Conservation (phyloP, 768 basidiomycete species). For the Cystofilobasidium ferigula region DNA sequence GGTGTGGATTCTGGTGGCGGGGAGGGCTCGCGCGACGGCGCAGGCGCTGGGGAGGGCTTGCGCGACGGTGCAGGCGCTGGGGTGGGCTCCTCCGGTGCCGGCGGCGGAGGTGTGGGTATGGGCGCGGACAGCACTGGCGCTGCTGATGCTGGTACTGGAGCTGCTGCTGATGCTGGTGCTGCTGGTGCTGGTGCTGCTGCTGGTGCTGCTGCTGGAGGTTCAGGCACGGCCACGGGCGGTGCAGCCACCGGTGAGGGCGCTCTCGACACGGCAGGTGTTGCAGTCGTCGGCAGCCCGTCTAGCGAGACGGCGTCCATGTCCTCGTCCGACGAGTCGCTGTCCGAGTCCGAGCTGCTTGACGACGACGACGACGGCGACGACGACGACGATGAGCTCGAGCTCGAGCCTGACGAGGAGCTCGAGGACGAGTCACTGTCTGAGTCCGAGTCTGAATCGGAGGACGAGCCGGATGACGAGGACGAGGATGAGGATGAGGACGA, state of each 20-base stretch:
- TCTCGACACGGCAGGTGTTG: background rate
- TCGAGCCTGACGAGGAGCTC: background rate
- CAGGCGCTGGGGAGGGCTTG: too few species aligned
- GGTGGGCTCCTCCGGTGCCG: too few species aligned
- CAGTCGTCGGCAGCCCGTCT: background rate
- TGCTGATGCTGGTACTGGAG: too few species aligned
- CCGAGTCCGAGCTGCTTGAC: slow-evolving; percentile 1
- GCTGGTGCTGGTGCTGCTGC: background rate
- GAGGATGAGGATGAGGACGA: slow-evolving; percentile 12
- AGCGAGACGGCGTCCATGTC: background rate
- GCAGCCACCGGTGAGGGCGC: background rate
- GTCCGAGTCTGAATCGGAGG: background rate
- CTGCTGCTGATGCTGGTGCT: background rate
- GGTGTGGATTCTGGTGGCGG: too few species aligned
- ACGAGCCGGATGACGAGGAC: background rate
- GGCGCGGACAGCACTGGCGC: too few species aligned
- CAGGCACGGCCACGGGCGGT: background rate
- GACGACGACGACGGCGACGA: too few species aligned
- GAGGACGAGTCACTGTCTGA: background rate
- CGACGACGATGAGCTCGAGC: background rate
- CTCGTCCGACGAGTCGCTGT: background rate
- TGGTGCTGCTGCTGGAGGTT: background rate
- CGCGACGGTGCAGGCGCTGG: too few species aligned
- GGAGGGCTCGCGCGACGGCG: too few species aligned
- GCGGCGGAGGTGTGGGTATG: too few species aligned